These are phyloP conservation scores for Adansonia grandidieri DNA, from an alignment of 441 rosid species.

Conservation along the genomic window DNA sequence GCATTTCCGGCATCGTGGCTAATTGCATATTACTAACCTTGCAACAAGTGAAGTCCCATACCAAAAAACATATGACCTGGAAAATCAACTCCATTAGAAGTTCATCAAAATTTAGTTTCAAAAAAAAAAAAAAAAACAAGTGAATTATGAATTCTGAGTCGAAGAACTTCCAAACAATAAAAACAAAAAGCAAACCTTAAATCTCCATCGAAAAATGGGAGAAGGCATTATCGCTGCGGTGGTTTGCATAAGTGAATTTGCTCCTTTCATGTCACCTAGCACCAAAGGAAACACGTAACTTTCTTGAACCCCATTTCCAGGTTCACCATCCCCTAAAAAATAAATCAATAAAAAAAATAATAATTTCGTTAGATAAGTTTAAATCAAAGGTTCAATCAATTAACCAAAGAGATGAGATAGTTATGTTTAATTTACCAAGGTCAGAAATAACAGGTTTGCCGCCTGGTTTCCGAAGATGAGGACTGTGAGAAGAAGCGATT, in stretches of 20 bases:
- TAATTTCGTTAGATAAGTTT: not conserved
- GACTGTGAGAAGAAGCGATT: constrained; percentile 45
- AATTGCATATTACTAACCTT: constrained; percentile 48
- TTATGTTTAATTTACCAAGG: constrained; percentile 37
- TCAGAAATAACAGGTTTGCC: constrained; percentile 51
- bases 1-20: constrained; percentile 17
- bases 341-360: not conserved
- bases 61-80: constrained; percentile 61
- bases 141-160: not conserved
- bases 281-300: constrained; percentile 32
- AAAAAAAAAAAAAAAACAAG: not conserved
- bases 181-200: constrained; percentile 48
- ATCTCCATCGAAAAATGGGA: constrained; percentile 66
- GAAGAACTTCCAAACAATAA: not conserved
- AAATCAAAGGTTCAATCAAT: constrained; percentile 9
- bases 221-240: constrained; percentile 54
- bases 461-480: constrained; percentile 61
- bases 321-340: constrained; percentile 38
- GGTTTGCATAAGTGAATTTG: constrained; percentile 43
- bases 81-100: constrained; percentile 20
- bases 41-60: constrained; percentile 74
- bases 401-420: not conserved
- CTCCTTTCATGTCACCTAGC: constrained; percentile 49
- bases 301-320: constrained; percentile 43
- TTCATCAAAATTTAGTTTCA: not conserved